Evolutionary conservation across 2,329 filamentous ascomycete species (phyloP), one percentile per base, ranked within the genome.

Genomic region (Neocatenulostroma microsporum): DNA sequence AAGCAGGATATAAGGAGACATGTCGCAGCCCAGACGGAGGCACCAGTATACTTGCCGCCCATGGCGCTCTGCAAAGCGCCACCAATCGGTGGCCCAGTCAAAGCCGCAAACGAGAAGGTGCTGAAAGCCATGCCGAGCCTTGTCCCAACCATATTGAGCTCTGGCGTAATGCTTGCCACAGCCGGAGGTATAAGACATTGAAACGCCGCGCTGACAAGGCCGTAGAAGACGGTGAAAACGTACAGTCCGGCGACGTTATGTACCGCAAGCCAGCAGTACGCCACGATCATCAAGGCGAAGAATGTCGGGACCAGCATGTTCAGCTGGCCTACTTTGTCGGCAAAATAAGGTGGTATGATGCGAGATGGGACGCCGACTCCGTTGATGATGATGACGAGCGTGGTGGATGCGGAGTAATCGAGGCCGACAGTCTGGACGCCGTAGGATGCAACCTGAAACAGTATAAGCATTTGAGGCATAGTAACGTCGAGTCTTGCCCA

Each of bases 261-360:
- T 2, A 81, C 73, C 1, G 64, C 68, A 3, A 69, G 63, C 78
- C 78, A 82, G 40, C 64, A 64, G 51, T 69, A 78, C 8, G 74
- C 52, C n/a, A 73, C 53, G 11, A 71, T 48, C 3, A 64, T 63
- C 2, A 73, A 59, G 12, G 62, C 39, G 11, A 68, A 51, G 3
- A 64, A 61, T 26, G 67, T 63, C 0, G 74, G 66, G 10, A 75
- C 64, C 17, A 75, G 60, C 2, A 67, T 66, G 48, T 80, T 79
- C 26, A 78, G 61, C 0, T 71, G 66, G 1, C 77, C 76, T 3
- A 72, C 58, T 12, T 58, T 63, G 53, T 79, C 74, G 1, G 74
- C 74, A 13, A 79, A 48, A 43, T 66, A 67, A 4, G 67, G 67
- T 0, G 70, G 66, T 1, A 76, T 49, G 1, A 75, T 54, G 2